Percentiles rank a stretch among this genome's conserved stretches.
These are phyloP conservation scores for Yarrowia osloensis DNA, from an alignment of 805 yeast species.

Conservation along the genomic window DNA sequence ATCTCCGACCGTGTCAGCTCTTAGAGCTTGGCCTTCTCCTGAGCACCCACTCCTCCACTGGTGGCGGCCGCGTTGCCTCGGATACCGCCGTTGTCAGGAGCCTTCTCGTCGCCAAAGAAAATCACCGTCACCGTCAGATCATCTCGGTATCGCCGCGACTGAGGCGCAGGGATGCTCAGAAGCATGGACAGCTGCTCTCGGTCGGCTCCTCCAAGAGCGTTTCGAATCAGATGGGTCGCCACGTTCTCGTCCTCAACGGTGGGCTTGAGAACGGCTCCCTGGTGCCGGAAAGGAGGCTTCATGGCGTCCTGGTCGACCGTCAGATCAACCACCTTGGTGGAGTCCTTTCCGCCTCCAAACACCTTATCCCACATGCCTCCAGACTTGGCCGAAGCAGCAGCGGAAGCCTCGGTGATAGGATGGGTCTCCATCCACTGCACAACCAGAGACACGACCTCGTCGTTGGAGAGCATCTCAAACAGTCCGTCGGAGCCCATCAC, in stretches of 20 bases:
- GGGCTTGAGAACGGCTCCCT: slow-evolving; percentile 35
- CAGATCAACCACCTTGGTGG: slow-evolving; percentile 41
- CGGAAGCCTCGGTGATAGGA: slow-evolving; percentile 46
- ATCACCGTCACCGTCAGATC: slow-evolving; percentile 95
- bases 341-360: slow-evolving; percentile 25
- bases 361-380: slow-evolving; percentile 32
- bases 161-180: slow-evolving; percentile 87
- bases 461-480: slow-evolving; percentile 87
- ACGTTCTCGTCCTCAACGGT: slow-evolving; percentile 78
- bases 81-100: slow-evolving; percentile 6
- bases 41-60: not conserved
- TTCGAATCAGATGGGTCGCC: slow-evolving; percentile 89
- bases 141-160: slow-evolving; percentile 89
- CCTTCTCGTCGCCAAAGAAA: slow-evolving; percentile 64
- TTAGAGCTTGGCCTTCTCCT: slow-evolving; percentile 13
- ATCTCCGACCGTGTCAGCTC: not conserved
- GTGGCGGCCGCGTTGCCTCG: slow-evolving; percentile 22
- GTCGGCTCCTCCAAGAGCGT: slow-evolving; percentile 88
- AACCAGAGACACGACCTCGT: slow-evolving; percentile 88
- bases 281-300: slow-evolving; percentile 69
- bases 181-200: slow-evolving; percentile 85
- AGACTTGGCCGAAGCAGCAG: slow-evolving; percentile 7
- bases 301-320: slow-evolving; percentile 53
- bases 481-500: slow-evolving; percentile 94
- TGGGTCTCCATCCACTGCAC: slow-evolving; percentile 89